These are phyloP conservation scores for Podaxis sp. DNA, from an alignment of 768 basidiomycete genomes.

Conservation along the genomic window DNA sequence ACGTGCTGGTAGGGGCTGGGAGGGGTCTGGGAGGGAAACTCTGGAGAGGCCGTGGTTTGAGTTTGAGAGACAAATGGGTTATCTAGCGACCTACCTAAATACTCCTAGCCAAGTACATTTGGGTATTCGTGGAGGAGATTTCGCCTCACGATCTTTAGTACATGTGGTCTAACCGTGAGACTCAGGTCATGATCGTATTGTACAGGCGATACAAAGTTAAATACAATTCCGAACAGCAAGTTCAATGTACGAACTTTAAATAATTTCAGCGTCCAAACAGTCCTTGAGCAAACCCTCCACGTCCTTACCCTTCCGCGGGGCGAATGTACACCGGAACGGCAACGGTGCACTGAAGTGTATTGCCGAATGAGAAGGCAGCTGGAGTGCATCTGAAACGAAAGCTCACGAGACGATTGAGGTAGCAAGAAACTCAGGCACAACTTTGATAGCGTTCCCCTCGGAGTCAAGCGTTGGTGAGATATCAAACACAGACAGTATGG, in stretches of 20 bases:
- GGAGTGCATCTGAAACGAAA: neutral
- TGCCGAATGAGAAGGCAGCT: neutral
- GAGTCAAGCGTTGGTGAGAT: conserved; percentile 14
- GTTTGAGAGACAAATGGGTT: too few relatives aligned
- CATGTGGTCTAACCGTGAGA: too few relatives aligned
- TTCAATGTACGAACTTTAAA: neutral
- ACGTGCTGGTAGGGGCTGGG: too few relatives aligned
- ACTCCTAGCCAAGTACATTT: too few relatives aligned
- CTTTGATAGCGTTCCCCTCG: conserved; percentile 9
- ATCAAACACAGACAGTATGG: conserved; percentile 17
- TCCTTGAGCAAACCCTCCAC: conserved; percentile 1
- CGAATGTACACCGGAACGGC: conserved; percentile 4
- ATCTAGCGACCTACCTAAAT: too few relatives aligned
- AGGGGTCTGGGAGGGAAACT: too few relatives aligned
- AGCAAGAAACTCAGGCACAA: neutral
- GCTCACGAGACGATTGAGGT: conserved; percentile 6
- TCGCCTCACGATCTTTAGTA: too few relatives aligned
- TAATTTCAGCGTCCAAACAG: neutral
- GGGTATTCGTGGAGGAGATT: too few relatives aligned
- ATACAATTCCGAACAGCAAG: too few relatives aligned
- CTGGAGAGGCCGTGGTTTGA: too few relatives aligned
- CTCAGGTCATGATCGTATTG: too few relatives aligned
- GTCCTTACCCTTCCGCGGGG: neutral
- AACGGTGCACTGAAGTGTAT: neutral
- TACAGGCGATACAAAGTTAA: neutral